Evolutionary conservation across 805 yeast genomes (phyloP), one percentile per base, ranked within the genome.

Genomic region (Metschnikowia similis): DNA sequence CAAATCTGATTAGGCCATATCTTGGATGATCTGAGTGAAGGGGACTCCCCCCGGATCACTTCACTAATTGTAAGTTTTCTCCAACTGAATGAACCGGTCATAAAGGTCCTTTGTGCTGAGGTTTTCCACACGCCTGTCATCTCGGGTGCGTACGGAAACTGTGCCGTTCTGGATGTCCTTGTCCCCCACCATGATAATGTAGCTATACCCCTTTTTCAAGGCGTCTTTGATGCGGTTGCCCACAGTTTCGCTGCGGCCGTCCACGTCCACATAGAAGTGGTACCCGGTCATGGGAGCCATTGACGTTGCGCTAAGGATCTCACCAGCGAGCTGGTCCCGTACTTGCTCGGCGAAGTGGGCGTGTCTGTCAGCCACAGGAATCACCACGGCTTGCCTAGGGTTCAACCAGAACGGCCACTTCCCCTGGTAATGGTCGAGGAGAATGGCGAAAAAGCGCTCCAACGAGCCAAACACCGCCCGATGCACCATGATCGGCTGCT

Each of bases 341-440:
- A 87, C 64, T 2, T 66, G 49, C n/a, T 72, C 56, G 3, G 95
- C 87, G 47, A 77, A 77, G 8, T 69, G 77, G 8, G 67, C 63
- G 60, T 87, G 91, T 8, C 76, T 69, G 0, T 82, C 82, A 50
- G 84, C 82, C 4, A 90, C 83, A 1, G 99, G 97, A 6, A 94
- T 75, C 2, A 94, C 75, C 36, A 87, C 75, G 0, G 92, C 94
- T 65, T 94, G 99, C 54, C 95, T 77, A 6, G 98, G 97, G 55
- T 85, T 89, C 40, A 94, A 63, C 99, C 99, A 94, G 64, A 94
- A 90, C 8, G 99, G 99, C 98, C 98, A 94, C 57, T 85, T 84
- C 0, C 98, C 99, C 49, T 81, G 80, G 65, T 83, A 89, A 56
- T 91, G 95, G 64, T 94, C 98, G 47, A 94, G 82, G 52, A 94